phyloP scores from a whole-genome alignment of 2,329 filamentous ascomycete genomes.

The Penicillium sp. region DNA sequence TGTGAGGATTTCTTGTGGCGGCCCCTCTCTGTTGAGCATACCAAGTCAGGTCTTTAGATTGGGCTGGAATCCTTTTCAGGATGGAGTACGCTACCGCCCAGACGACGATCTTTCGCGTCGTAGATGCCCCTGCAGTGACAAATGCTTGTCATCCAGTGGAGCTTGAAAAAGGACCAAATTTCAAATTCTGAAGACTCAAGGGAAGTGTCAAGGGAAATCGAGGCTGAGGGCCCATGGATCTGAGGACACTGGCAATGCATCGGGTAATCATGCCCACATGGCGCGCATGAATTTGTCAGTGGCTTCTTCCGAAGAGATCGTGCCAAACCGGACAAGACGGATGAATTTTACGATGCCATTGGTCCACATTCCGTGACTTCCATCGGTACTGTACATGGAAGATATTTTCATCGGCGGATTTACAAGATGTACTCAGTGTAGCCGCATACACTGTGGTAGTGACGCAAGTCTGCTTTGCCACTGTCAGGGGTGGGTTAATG shows the following conservation, averaged over 20 bases:
- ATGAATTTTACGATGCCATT: neutral
- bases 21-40: neutral
- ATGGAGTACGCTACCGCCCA: neutral
- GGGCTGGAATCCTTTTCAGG: neutral
- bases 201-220: neutral
- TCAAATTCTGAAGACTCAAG: neutral
- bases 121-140: constrained; percentile 6
- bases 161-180: neutral
- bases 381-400: neutral
- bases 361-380: no score
- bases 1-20: constrained; percentile 1
- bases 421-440: neutral
- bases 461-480: constrained; percentile 16
- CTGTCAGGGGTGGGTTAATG: constrained; percentile 10
- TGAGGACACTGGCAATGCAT: neutral
- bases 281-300: neutral
- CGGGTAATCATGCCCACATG: neutral
- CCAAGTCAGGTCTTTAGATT: neutral
- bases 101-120: constrained; percentile 3
- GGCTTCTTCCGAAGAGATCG: neutral
- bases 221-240: constrained; percentile 7
- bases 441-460: neutral
- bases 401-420: neutral
- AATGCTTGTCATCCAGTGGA: constrained; percentile 13
- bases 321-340: neutral